phyloP scores from a whole-genome alignment of 2,329 filamentous ascomycete genomes.

The Cordyceps fumosorosea region DNA sequence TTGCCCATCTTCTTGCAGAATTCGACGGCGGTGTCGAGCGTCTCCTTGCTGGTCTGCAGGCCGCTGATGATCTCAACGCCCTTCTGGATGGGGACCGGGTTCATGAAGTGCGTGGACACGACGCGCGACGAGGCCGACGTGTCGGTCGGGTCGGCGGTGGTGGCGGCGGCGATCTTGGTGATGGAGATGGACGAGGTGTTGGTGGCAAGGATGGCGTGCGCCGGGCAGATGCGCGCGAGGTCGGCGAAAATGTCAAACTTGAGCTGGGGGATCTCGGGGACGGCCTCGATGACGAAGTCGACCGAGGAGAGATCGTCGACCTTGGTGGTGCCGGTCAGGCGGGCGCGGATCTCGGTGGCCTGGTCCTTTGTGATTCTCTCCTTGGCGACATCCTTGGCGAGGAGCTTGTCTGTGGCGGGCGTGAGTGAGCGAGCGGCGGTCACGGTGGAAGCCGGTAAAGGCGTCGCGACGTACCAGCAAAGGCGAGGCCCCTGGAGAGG shows the following conservation, averaged over 20 bases:
- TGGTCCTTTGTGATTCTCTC: conserved; percentile 75
- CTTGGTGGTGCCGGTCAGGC: conserved; percentile 62
- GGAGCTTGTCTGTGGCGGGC: conserved; percentile 64
- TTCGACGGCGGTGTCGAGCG: conserved; percentile 72
- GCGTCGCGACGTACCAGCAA: conserved; percentile 63
- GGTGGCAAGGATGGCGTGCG: conserved; percentile 86
- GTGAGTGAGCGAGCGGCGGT: background rate
- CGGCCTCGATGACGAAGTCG: conserved; percentile 96
- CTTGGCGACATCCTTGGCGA: conserved; percentile 89
- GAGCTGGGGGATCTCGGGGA: conserved; percentile 82
- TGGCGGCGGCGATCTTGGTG: conserved; percentile 87
- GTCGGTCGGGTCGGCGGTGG: conserved; percentile 70
- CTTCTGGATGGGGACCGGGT: conserved; percentile 93
- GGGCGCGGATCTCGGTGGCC: conserved; percentile 64
- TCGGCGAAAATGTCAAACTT: conserved; percentile 83
- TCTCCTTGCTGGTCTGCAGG: conserved; percentile 79
- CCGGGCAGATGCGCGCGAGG: conserved; percentile 72
- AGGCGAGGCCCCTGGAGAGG: conserved; percentile 81
- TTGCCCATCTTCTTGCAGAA: conserved; percentile 94
- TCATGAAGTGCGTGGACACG: conserved; percentile 98
- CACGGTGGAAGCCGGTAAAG: background rate
- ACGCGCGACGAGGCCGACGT: conserved; percentile 79
- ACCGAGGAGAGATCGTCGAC: conserved; percentile 74
- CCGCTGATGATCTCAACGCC: conserved; percentile 97
- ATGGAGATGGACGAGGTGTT: conserved; percentile 99